Conservation (phyloP, 1,284 basidiomycete species). For the Moniliella sp. region DNA sequence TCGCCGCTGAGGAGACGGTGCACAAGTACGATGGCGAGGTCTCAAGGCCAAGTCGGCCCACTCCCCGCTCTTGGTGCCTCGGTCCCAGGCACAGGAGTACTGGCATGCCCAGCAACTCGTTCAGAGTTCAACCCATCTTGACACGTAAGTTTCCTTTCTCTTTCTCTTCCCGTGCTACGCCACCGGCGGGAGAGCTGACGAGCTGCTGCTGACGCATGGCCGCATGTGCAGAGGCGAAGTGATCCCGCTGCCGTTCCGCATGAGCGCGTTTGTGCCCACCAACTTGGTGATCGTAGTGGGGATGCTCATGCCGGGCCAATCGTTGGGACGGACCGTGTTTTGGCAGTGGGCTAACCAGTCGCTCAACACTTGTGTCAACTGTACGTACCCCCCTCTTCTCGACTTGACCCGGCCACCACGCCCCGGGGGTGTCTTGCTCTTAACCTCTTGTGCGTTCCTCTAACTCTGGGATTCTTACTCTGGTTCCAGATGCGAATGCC, state of each 20-base stretch:
- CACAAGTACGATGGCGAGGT: constrained; percentile 7
- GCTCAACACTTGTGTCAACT: constrained; percentile 25
- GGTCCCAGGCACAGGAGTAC: constrained; percentile 9
- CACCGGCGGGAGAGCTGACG: too few relatives aligned
- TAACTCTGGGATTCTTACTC: too few relatives aligned
- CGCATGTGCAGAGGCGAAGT: constrained; percentile 10
- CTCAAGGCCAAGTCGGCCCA: constrained; percentile 6
- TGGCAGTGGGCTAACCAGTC: constrained; percentile 43
- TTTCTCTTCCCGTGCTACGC: background rate
- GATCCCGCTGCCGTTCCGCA: constrained; percentile 38
- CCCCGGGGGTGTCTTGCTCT: too few relatives aligned
- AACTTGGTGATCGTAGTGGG: constrained; percentile 36
- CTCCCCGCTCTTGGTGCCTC: constrained; percentile 5
- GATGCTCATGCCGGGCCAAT: constrained; percentile 7
- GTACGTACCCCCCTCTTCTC: too few relatives aligned
- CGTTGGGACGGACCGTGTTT: constrained; percentile 35
- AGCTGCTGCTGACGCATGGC: too few relatives aligned
- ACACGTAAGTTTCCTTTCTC: constrained; percentile 11
- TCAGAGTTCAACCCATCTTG: constrained; percentile 38
- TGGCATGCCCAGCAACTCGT: constrained; percentile 17
- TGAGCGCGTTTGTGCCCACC: constrained; percentile 41
- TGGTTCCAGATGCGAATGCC: constrained; percentile 38
- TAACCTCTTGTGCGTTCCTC: too few relatives aligned
- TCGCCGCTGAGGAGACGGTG: constrained; percentile 9
- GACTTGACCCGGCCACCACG: too few relatives aligned